A percentile compares a stretch with the other conserved stretches of the same genome.
Evolutionary conservation across 108 stramenopile genomes (phyloP).

Genomic region (Skeletonema potamos): DNA sequence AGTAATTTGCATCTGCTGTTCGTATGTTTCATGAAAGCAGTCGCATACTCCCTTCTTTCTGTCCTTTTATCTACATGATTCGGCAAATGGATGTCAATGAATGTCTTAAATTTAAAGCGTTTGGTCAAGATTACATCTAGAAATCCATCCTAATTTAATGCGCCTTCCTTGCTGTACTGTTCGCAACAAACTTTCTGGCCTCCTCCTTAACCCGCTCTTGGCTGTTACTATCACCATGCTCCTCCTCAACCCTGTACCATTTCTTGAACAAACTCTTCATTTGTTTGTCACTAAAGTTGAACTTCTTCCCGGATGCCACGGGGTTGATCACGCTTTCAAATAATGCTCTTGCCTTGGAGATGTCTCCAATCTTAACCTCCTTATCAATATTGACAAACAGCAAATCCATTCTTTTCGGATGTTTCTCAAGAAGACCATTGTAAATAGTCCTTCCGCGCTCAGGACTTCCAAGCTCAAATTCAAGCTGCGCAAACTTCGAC

Average conservation of each 20-base stretch:
- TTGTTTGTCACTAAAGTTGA: constrained; percentile 87
- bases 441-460: constrained; percentile 93
- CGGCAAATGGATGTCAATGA: neutral
- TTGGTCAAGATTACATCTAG: neutral
- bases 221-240: constrained; percentile 76
- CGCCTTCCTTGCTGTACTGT: neutral
- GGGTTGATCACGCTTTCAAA: constrained; percentile 67
- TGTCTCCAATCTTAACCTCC: constrained; percentile 90
- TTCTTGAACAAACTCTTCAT: constrained; percentile 98
- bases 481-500: constrained; percentile 89
- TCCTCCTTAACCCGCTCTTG: constrained; percentile 89
- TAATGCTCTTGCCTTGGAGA: constrained; percentile 73
- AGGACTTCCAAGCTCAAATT: constrained; percentile 85
- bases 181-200: constrained; percentile 83
- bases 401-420: constrained; percentile 92
- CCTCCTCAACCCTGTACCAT: constrained; percentile 91
- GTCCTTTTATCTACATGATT: neutral
- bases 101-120: neutral
- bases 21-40: neutral
- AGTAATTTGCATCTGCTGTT: neutral
- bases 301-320: constrained; percentile 42
- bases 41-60: neutral
- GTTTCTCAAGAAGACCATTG: constrained; percentile 82
- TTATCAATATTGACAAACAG: constrained; percentile 94
- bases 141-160: neutral